Evolutionary conservation across 768 basidiomycete genomes (phyloP).

Genomic region (Amanita rubescens): DNA sequence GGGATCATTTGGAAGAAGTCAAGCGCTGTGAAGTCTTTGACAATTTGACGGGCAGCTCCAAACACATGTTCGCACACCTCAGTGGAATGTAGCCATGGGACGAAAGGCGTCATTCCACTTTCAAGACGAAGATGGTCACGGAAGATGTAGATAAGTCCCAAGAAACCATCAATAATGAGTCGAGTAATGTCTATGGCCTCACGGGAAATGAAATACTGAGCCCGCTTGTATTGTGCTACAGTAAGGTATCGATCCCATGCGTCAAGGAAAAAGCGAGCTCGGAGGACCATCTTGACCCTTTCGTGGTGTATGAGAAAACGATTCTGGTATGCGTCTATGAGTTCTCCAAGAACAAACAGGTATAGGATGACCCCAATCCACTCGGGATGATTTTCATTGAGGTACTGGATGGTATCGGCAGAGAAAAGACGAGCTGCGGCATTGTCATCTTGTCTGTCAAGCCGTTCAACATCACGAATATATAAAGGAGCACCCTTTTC

Average conservation of each 20-base stretch:
- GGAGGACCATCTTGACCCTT: conserved; percentile 24
- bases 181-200: conserved; percentile 23
- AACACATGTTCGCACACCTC: conserved; percentile 29
- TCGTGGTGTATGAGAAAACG: conserved; percentile 16
- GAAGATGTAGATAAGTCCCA: conserved; percentile 25
- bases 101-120: conserved; percentile 13
- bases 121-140: conserved; percentile 21
- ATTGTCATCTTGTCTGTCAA: conserved; percentile 37
- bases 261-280: conserved; percentile 21
- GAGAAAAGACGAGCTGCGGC: conserved; percentile 32
- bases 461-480: conserved; percentile 24
- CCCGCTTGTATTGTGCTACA: conserved; percentile 13
- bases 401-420: conserved; percentile 16
- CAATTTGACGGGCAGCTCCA: conserved; percentile 18
- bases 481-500: conserved; percentile 15
- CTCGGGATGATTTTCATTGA: conserved; percentile 15
- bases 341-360: conserved; percentile 32
- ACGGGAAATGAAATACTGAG: conserved; percentile 23
- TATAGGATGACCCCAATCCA: conserved; percentile 20
- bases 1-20: conserved; percentile 23
- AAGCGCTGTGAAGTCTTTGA: conserved; percentile 28
- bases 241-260: conserved; percentile 20
- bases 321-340: conserved; percentile 30
- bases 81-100: conserved; percentile 25
- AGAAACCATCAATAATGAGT: conserved; percentile 23